These are phyloP conservation scores for Harringtonia aguacate DNA, from an alignment of 2,329 filamentous ascomycete species.

Conservation along the genomic window DNA sequence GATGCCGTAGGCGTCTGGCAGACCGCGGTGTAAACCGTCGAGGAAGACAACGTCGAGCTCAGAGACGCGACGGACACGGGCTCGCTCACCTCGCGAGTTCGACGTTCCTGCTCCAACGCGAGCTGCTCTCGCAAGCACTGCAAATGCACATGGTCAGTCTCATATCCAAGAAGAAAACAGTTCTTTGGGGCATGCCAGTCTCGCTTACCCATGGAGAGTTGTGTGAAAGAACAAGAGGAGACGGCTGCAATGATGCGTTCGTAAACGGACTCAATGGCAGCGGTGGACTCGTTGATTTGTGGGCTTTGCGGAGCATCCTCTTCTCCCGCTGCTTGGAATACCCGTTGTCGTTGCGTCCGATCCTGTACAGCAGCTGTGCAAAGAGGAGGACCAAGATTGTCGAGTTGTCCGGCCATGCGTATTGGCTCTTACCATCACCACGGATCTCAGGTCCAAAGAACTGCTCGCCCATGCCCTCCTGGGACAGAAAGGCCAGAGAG, in stretches of 20 bases:
- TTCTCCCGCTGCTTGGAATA: background rate
- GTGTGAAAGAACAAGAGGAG: too few relatives aligned
- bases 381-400: constrained; percentile 8
- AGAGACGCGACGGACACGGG: background rate
- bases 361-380: constrained; percentile 9
- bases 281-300: too few relatives aligned
- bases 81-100: background rate
- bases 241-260: background rate
- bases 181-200: background rate
- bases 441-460: constrained; percentile 5
- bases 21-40: background rate
- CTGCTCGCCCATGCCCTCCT: constrained; percentile 5
- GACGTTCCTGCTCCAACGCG: background rate
- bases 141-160: too few relatives aligned
- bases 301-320: background rate
- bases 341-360: constrained; percentile 4
- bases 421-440: background rate
- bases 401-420: constrained; percentile 11
- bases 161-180: background rate
- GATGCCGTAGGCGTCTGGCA: background rate
- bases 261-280: background rate
- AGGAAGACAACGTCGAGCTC: background rate
- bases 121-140: constrained; percentile 1
- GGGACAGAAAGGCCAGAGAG: constrained; percentile 4
- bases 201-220: background rate